Evolutionary conservation across 805 yeast genomes (phyloP), one percentile per base, ranked within the genome.

Genomic region (Tetrapisispora phaffii): DNA sequence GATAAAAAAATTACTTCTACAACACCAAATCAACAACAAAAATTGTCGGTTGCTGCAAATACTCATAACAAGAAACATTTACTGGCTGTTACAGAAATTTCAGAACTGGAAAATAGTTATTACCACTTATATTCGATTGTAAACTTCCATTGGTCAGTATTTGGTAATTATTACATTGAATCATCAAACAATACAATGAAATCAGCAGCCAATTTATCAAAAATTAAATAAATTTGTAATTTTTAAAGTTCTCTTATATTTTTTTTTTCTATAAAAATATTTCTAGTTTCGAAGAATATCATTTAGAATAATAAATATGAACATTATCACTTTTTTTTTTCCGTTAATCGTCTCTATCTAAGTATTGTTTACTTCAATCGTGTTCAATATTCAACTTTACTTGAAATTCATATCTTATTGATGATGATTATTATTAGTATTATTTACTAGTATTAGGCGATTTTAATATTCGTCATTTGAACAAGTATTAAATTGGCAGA

Each of bases 71-170:
- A 26, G 17, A 12, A 24, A 41, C 34, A 31, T 20, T 23, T 42
- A 16, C 23, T 36, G 17, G 41, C 44, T 15, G 15, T 38, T 10
- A 60, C 45, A 41, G 55, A 65, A 23, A 58, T 67, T 45, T 74
- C 68, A n/a, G 89, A 82, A 51, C 69, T 82, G 52, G 73, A 71
- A 40, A 71, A 74, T 51, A 71, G 80, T 42, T 75, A 79, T 35
- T 74, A 73, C 43, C 75, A 85, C 53, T 67, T 83, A 42, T 73
- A 79, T 47, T 78, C 84, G 15, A 72, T 86, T 47, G 77, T 77
- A 41, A 80, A 79, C 47, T 82, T 86, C 66, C 94, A 86, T 63
- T 82, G 88, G 85, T 79, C 76, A 46, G 95, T 86, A 12, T 85
- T 86, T 63, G 88, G 85, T 28, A 72, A 73, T 36, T 79, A 80